These are phyloP conservation scores for Cyclocybe aegerita DNA, from an alignment of 768 basidiomycete species.

Conservation along the genomic window DNA sequence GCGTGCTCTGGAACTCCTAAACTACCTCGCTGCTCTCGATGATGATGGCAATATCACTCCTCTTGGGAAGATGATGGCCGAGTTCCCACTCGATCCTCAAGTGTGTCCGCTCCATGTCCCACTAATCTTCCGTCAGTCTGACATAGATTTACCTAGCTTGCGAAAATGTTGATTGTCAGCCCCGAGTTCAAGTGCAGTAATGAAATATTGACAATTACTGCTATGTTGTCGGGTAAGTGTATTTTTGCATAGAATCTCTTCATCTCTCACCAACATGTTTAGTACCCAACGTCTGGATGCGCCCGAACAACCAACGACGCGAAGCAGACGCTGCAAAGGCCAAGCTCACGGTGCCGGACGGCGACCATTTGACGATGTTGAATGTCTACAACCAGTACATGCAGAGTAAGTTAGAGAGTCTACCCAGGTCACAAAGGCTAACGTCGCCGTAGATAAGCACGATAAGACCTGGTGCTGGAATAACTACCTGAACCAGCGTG, in stretches of 20 bases:
- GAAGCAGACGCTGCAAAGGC: slow-evolving; percentile 95
- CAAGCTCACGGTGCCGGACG: slow-evolving; percentile 83
- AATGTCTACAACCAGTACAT: slow-evolving; percentile 96
- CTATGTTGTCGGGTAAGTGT: slow-evolving; percentile 87
- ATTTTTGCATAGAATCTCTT: neutral
- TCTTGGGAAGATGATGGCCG: slow-evolving; percentile 90
- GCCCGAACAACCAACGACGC: slow-evolving; percentile 83
- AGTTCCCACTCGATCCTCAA: slow-evolving; percentile 98
- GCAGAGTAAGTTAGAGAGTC: slow-evolving; percentile 52
- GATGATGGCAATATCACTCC: slow-evolving; percentile 91
- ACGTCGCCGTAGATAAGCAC: slow-evolving; percentile 48
- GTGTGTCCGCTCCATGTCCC: slow-evolving; percentile 34
- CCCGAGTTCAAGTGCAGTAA: slow-evolving; percentile 96
- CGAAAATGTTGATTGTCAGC: slow-evolving; percentile 92
- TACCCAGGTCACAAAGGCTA: neutral
- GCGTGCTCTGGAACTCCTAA: slow-evolving; percentile 92
- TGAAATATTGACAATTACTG: slow-evolving; percentile 91
- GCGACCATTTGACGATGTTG: slow-evolving; percentile 93
- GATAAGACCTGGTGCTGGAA: slow-evolving; percentile 91
- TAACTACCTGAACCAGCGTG: slow-evolving; percentile 82
- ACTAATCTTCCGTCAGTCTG: neutral
- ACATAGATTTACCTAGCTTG: slow-evolving; percentile 46
- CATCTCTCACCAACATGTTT: neutral
- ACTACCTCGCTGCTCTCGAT: slow-evolving; percentile 89
- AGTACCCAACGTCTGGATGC: slow-evolving; percentile 95